phyloP scores from a whole-genome alignment of 1,139 yeast species.

The Magnusiomyces tetraspermus region DNA sequence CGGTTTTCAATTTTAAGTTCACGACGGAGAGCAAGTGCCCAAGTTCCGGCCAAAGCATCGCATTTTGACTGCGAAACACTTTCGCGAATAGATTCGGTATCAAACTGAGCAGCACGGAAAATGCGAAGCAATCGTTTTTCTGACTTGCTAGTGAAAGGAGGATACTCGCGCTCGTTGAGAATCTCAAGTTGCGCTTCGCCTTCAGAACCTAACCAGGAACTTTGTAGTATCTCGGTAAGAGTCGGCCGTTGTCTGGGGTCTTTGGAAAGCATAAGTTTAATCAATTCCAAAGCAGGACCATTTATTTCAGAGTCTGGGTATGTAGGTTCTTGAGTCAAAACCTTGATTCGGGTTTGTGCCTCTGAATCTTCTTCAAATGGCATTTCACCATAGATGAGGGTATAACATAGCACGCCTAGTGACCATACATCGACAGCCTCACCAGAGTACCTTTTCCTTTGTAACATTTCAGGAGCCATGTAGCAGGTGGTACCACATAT shows the following conservation, averaged over 20 bases:
- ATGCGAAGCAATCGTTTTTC: constrained; percentile 61
- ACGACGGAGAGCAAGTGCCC: constrained; percentile 63
- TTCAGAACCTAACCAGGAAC: constrained; percentile 49
- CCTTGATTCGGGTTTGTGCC: constrained; percentile 47
- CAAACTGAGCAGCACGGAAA: constrained; percentile 56
- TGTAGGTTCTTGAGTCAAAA: constrained; percentile 56
- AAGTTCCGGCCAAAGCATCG: constrained; percentile 76
- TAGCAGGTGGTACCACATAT: constrained; percentile 92
- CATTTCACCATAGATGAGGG: constrained; percentile 77
- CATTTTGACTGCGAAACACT: constrained; percentile 55
- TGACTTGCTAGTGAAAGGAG: constrained; percentile 46
- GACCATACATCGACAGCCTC: constrained; percentile 85
- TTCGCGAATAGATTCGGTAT: constrained; percentile 51
- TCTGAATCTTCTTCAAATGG: constrained; percentile 79
- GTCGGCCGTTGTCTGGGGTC: constrained; percentile 59
- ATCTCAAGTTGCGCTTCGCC: constrained; percentile 39
- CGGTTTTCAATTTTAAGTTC: constrained; percentile 41
- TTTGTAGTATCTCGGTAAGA: constrained; percentile 48
- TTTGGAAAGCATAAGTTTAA: constrained; percentile 51
- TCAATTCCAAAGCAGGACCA: constrained; percentile 41
- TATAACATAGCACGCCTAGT: constrained; percentile 83
- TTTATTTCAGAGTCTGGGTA: constrained; percentile 38
- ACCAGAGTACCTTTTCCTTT: constrained; percentile 65
- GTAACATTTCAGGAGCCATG: constrained; percentile 90
- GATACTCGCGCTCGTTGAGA: constrained; percentile 32